Percentiles rank a stretch among this genome's conserved stretches.
Conservation (phyloP, 164 flowering plant genomes). For the Warburgia ugandensis region DNA sequence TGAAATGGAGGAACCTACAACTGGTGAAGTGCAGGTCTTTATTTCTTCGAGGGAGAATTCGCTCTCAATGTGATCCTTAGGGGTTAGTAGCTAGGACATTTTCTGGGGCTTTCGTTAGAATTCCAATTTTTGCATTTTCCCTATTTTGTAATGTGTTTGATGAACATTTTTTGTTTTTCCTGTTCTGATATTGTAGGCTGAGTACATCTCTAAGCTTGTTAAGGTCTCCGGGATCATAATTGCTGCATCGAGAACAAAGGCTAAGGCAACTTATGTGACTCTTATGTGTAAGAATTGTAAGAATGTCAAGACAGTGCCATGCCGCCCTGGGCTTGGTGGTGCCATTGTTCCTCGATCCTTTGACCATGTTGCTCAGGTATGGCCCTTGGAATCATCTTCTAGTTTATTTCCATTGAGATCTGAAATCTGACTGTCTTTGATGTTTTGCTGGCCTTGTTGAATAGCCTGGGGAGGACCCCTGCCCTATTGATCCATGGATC, state of each 20-base stretch:
- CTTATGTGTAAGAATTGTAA: constrained; percentile 86
- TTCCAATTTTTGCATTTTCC: background rate
- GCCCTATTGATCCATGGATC: constrained; percentile 96
- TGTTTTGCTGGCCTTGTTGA: too few relatives aligned
- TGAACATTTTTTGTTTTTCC: background rate
- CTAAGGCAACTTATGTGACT: constrained; percentile 93
- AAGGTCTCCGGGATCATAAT: constrained; percentile 90
- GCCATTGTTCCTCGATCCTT: constrained; percentile 96
- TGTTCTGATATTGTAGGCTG: constrained; percentile 18
- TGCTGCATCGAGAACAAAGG: constrained; percentile 96
- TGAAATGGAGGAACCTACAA: constrained; percentile 75
- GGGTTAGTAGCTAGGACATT: constrained; percentile 42
- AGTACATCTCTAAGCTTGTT: constrained; percentile 73
- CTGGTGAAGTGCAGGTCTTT: constrained; percentile 77
- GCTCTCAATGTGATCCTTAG: constrained; percentile 71
- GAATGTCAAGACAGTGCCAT: constrained; percentile 62
- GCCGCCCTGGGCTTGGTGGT: constrained; percentile 97
- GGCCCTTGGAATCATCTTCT: too few relatives aligned
- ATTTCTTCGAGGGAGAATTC: constrained; percentile 81
- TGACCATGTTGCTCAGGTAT: constrained; percentile 84
- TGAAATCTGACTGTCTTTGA: too few relatives aligned
- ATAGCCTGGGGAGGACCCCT: constrained; percentile 78
- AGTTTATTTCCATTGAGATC: too few relatives aligned
- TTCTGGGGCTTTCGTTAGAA: constrained; percentile 1
- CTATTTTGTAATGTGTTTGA: background rate